Evolutionary conservation across 1,284 basidiomycete genomes (phyloP).

Genomic region (Amylostereum areolatum): DNA sequence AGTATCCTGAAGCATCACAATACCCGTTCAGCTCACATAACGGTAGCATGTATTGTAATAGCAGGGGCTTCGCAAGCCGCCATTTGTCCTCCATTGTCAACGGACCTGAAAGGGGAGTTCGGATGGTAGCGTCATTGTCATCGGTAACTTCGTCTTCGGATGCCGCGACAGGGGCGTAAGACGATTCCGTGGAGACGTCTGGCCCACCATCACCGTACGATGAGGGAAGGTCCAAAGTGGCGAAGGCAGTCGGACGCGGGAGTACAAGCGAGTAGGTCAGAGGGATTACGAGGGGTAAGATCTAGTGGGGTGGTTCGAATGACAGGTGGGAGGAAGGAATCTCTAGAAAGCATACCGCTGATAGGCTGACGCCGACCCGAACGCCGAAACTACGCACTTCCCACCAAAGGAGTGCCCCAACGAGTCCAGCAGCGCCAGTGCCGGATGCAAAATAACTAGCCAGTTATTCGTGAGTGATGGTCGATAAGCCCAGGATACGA

Average conservation of each 20-base stretch:
- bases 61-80: conserved; percentile 65
- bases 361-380: conserved; percentile 74
- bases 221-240: conserved; percentile 19
- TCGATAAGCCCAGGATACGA: neutral
- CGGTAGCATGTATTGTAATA: conserved; percentile 76
- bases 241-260: conserved; percentile 50
- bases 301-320: conserved; percentile 31
- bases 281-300: conserved; percentile 75
- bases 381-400: conserved; percentile 84
- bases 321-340: neutral
- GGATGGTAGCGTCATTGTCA: conserved; percentile 2
- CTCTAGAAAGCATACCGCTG: conserved; percentile 45
- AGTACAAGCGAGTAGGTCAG: conserved; percentile 71
- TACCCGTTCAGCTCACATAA: conserved; percentile 49
- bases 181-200: conserved; percentile 24
- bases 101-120: conserved; percentile 26
- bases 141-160: conserved; percentile 26
- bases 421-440: conserved; percentile 91
- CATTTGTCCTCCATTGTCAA: conserved; percentile 71
- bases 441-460: conserved; percentile 81
- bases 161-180: conserved; percentile 52
- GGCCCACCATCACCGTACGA: conserved; percentile 32
- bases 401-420: conserved; percentile 96
- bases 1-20: neutral
- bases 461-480: conserved; percentile 1